Percentiles rank a stretch among this genome's conserved stretches.
phyloP scores from a whole-genome alignment of 371 early-diverging fungal genomes.

The Mortierella sp. region DNA sequence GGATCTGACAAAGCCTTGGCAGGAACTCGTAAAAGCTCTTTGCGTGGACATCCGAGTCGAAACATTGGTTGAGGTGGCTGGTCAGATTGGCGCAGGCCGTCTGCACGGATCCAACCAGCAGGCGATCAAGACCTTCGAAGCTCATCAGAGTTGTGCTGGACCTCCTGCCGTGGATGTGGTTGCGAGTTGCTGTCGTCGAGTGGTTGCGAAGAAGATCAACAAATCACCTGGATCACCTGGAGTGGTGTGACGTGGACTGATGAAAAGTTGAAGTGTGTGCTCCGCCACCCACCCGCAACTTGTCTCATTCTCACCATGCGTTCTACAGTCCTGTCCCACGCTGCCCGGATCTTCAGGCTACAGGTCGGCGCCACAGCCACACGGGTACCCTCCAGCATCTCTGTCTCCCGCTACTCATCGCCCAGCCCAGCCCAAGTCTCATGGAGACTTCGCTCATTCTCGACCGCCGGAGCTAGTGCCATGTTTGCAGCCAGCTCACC shows the following conservation, averaged over 20 bases:
- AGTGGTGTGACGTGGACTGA: too few species aligned
- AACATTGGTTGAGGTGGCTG: conserved; percentile 40
- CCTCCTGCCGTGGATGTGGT: neutral
- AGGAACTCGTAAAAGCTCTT: conserved; percentile 51
- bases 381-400: neutral
- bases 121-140: conserved; percentile 48
- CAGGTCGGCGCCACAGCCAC: neutral
- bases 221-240: too few species aligned
- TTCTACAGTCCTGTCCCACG: neutral
- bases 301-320: conserved; percentile 2
- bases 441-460: neutral
- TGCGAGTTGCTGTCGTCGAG: neutral
- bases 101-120: conserved; percentile 49
- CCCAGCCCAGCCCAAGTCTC: neutral
- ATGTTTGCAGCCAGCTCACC: conserved; percentile 8
- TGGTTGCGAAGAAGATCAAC: too few species aligned
- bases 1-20: conserved; percentile 46
- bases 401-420: neutral
- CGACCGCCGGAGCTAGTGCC: neutral
- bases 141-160: conserved; percentile 19
- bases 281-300: too few species aligned
- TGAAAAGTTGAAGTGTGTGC: too few species aligned
- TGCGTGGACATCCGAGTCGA: conserved; percentile 50
- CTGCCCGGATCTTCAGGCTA: neutral
- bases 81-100: conserved; percentile 46